Base-by-base conservation (phyloP, 2,329 filamentous ascomycete species). In the Penicillium sp. region DNA sequence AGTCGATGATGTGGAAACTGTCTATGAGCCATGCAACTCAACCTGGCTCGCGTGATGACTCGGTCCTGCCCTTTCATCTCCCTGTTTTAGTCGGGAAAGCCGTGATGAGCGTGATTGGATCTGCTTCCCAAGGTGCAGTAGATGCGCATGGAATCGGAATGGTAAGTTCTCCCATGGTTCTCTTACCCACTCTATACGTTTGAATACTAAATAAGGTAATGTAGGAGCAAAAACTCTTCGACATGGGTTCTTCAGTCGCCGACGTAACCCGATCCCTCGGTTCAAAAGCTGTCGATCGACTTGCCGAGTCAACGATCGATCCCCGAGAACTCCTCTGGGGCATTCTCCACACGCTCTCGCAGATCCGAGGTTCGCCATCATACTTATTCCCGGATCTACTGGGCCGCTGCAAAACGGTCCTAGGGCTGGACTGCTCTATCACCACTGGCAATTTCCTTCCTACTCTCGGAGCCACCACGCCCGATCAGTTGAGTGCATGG, bases 81-180 rank as follows among this genome's bases (percentile, higher is more conserved):
- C 83, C 86, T 1, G 78, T 86, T 9, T 77, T 85, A 47, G 80
- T 89, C 53, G 80, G 85, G 0, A 80, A 83, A 45, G 85, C 89
- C 47, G 66, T 89, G 12, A 77, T 83, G 58, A 81, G 81, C 7
- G 84, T 92, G 71, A 86, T 88, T 4, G 84, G 85, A 2, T 84
- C 88, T 47, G 90, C 94, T 62, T 88, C 88, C 0, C 85, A 86
- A 45, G 83, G 87, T 51, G 85, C 86, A 27, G 86, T 91, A 71
- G 90, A 93, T 58, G 78, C 92, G 2, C 80, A 93, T 58, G 87
- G 87, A 23, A 84, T 90, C 32, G 88, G 88, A 46, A 75, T 95
- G 71, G 88, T 90, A 75, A 69, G 84, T 77, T 17, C 18, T n/a
- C 10, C 24, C 15, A 27, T n/a, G n/a, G n/a, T 29, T 30, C n/a